Conservation (phyloP, 2,329 filamentous ascomycete species). For the Aschersonia sp. region DNA sequence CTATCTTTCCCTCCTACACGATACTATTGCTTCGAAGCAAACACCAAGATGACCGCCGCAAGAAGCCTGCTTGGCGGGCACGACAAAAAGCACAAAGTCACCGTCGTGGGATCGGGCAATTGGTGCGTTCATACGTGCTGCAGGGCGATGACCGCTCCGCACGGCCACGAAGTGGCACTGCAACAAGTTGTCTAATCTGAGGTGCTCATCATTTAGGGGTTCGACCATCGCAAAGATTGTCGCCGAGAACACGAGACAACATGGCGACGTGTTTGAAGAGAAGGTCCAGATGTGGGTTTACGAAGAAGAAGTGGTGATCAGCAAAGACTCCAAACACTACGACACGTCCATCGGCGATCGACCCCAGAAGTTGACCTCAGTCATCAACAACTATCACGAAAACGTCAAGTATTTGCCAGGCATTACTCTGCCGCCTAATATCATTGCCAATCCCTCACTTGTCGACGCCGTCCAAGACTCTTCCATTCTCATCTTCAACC, state of each 20-base stretch:
- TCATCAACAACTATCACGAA: conserved; percentile 90
- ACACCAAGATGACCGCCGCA: conserved; percentile 16
- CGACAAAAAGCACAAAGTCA: conserved; percentile 76
- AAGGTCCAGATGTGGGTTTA: conserved; percentile 98
- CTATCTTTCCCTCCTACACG: background rate
- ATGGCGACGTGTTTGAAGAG: conserved; percentile 71
- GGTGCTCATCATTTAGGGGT: conserved; percentile 44
- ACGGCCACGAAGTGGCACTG: background rate
- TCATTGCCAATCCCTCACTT: conserved; percentile 72
- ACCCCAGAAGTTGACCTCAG: conserved; percentile 71
- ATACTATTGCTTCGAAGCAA: conserved; percentile 1
- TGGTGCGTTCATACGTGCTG: conserved; percentile 44
- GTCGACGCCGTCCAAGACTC: conserved; percentile 69
- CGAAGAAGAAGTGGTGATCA: conserved; percentile 73
- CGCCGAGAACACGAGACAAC: conserved; percentile 72
- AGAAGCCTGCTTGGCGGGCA: conserved; percentile 27
- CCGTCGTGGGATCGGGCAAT: conserved; percentile 89
- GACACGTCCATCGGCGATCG: conserved; percentile 45
- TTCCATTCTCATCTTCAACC: conserved; percentile 88
- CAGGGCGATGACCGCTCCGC: background rate
- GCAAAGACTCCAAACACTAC: conserved; percentile 61
- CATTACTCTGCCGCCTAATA: conserved; percentile 68
- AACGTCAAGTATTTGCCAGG: conserved; percentile 97
- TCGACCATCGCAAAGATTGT: conserved; percentile 96
- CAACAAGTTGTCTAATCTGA: background rate